These are phyloP conservation scores for Lachancea kluyveri DNA, from an alignment of 805 yeast genomes.

Conservation along the genomic window DNA sequence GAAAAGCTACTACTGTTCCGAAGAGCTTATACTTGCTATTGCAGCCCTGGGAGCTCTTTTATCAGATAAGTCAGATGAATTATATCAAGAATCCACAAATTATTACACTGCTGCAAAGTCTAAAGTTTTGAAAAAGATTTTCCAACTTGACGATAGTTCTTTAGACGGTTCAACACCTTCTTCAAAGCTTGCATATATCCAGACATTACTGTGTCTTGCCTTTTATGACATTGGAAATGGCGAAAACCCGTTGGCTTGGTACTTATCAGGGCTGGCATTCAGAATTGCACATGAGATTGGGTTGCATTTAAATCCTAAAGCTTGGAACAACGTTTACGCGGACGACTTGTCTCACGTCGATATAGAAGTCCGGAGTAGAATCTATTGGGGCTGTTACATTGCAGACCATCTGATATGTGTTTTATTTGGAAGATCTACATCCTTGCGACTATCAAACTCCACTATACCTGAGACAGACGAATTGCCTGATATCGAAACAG, in stretches of 20 bases:
- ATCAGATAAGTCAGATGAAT: constrained; percentile 30
- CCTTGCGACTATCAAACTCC: constrained; percentile 47
- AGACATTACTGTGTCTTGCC: constrained; percentile 46
- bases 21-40: constrained; percentile 43
- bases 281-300: constrained; percentile 58
- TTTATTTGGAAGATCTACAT: constrained; percentile 49
- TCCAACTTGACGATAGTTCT: constrained; percentile 22
- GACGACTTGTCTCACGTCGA: constrained; percentile 39
- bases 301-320: constrained; percentile 49
- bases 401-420: constrained; percentile 55
- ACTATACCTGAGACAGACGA: constrained; percentile 51
- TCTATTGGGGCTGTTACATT: constrained; percentile 57
- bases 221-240: constrained; percentile 54
- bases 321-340: constrained; percentile 40
- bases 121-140: constrained; percentile 35
- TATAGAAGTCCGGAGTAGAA: constrained; percentile 47
- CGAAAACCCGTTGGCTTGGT: constrained; percentile 53
- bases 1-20: constrained; percentile 42
- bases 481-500: constrained; percentile 47
- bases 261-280: constrained; percentile 51
- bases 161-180: constrained; percentile 29
- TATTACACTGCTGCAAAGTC: constrained; percentile 43
- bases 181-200: constrained; percentile 45
- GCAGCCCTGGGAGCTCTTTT: constrained; percentile 50
- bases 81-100: constrained; percentile 33